Evolutionary conservation across 208 protist genomes (phyloP).

Genomic region (Wallacemonas sp.): DNA sequence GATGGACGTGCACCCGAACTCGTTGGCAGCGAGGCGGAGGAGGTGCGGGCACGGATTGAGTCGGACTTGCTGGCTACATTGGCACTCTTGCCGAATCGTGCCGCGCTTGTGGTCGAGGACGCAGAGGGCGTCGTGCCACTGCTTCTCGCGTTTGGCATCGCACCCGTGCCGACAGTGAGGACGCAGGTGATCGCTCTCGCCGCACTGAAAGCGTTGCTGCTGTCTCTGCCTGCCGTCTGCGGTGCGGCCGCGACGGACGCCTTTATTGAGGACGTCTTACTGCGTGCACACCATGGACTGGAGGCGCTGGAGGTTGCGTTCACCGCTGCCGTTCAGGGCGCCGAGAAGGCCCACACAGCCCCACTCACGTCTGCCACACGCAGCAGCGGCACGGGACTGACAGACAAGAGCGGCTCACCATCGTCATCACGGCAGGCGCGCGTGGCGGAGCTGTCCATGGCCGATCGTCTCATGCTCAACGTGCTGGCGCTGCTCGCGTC

Average conservation of each 20-base stretch:
- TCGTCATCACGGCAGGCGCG: too few species aligned
- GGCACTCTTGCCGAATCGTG: slow-evolving; percentile 25
- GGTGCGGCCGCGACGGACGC: slow-evolving; percentile 22
- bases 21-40: neutral
- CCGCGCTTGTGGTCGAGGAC: slow-evolving; percentile 40
- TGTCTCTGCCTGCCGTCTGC: slow-evolving; percentile 29
- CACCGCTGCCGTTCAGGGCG: slow-evolving; percentile 9
- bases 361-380: neutral
- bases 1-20: slow-evolving; percentile 1
- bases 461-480: slow-evolving; percentile 18
- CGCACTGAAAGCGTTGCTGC: slow-evolving; percentile 45
- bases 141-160: slow-evolving; percentile 62
- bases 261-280: slow-evolving; percentile 48
- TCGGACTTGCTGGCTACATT: slow-evolving; percentile 40
- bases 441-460: neutral
- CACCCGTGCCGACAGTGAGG: slow-evolving; percentile 49
- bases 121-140: slow-evolving; percentile 50
- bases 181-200: slow-evolving; percentile 63
- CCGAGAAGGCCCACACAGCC: neutral
- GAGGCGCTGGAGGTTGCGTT: slow-evolving; percentile 36
- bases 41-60: slow-evolving; percentile 23
- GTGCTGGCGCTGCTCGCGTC: slow-evolving; percentile 27
- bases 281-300: slow-evolving; percentile 49
- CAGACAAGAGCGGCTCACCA: too few species aligned
- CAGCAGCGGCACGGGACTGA: neutral